Evolutionary conservation across 2,329 filamentous ascomycete species (phyloP).

Genomic region (Sordariomycetes sp.): DNA sequence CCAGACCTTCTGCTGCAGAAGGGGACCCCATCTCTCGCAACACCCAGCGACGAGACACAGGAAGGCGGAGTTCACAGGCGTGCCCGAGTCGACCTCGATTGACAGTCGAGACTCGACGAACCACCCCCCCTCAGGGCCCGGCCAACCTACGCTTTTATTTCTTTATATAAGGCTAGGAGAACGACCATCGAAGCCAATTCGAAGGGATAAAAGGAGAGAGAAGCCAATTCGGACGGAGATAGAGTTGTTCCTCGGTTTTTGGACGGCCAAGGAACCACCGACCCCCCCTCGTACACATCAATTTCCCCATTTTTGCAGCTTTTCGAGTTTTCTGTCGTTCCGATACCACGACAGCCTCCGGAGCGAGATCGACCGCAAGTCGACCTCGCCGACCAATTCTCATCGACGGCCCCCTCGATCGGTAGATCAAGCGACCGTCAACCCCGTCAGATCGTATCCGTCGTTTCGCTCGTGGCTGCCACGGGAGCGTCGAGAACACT

Average conservation of each 20-base stretch:
- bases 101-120: not conserved
- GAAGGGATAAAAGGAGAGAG: not conserved
- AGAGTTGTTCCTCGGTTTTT: not conserved
- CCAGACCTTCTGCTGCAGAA: conserved; percentile 26
- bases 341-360: conserved; percentile 7
- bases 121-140: conserved; percentile 3
- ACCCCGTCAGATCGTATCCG: not conserved
- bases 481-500: conserved; percentile 3
- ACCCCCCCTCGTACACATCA: not conserved
- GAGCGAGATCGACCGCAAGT: not conserved
- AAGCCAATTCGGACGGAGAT: not conserved
- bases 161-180: conserved; percentile 3
- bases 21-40: conserved; percentile 13
- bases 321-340: conserved; percentile 7
- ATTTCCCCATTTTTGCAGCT: conserved; percentile 3
- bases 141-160: conserved; percentile 1
- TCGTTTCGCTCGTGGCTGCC: not conserved
- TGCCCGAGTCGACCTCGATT: not conserved
- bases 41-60: conserved; percentile 12
- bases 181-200: not conserved
- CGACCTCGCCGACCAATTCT: not conserved
- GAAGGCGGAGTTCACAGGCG: conserved; percentile 8
- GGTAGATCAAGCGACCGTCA: not conserved
- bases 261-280: not conserved
- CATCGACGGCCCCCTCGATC: not conserved